These are phyloP conservation scores for Suhomyces tanzawaensis DNA, from an alignment of 805 yeast genomes.

Conservation along the genomic window DNA sequence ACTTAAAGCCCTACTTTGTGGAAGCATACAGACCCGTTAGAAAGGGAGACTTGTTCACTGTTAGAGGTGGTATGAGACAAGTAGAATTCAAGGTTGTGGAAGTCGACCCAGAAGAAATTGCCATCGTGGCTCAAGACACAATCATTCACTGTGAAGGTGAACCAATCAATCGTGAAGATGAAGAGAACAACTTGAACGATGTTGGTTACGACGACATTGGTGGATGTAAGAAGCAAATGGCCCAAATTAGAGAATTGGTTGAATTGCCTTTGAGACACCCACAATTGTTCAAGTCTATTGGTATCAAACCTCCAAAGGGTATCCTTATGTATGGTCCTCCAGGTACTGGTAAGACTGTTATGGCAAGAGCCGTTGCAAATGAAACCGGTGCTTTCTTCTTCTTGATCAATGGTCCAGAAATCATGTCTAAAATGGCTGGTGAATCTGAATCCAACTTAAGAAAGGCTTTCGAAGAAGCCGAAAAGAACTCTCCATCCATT, in stretches of 20 bases:
- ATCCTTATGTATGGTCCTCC: slow-evolving; percentile 98
- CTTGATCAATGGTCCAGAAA: slow-evolving; percentile 97
- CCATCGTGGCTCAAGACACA: slow-evolving; percentile 98
- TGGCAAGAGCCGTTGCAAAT: slow-evolving; percentile 99
- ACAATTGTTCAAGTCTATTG: slow-evolving; percentile 94
- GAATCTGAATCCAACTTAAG: slow-evolving; percentile 96
- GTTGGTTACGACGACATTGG: slow-evolving; percentile 99
- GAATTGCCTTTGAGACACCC: slow-evolving; percentile 98
- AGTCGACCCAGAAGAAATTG: slow-evolving; percentile 95
- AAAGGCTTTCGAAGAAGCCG: slow-evolving; percentile 99
- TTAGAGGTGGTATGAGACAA: slow-evolving; percentile 99
- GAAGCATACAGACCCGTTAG: slow-evolving; percentile 99
- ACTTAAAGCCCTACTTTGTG: slow-evolving; percentile 95
- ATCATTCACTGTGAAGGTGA: slow-evolving; percentile 98
- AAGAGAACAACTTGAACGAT: slow-evolving; percentile 92
- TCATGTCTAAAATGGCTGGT: slow-evolving; percentile 99
- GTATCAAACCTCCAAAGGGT: slow-evolving; percentile 99
- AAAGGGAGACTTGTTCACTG: slow-evolving; percentile 94
- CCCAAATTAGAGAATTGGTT: slow-evolving; percentile 97
- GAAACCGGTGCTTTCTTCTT: slow-evolving; percentile 99
- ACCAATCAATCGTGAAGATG: slow-evolving; percentile 97
- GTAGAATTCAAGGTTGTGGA: slow-evolving; percentile 98
- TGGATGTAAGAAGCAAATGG: slow-evolving; percentile 99
- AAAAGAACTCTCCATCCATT: slow-evolving; percentile 96
- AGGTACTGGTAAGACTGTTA: slow-evolving; percentile 98